phyloP scores from a whole-genome alignment of 2,329 filamentous ascomycete species.

The Nemania abortiva region DNA sequence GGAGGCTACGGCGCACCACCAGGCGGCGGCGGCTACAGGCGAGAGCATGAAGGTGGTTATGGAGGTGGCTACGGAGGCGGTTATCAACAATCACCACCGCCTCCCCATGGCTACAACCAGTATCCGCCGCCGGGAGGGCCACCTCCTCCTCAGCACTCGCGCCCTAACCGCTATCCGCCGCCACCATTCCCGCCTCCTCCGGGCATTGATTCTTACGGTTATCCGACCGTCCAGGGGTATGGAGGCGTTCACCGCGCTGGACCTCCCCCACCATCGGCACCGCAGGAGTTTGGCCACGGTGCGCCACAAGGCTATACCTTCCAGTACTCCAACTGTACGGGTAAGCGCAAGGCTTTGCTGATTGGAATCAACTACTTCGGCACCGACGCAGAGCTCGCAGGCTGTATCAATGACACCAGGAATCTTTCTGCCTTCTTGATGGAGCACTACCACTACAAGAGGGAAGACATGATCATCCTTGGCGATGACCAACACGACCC shows the following conservation, averaged over 20 bases:
- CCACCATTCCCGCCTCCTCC: conserved; percentile 56
- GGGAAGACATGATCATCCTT: conserved; percentile 83
- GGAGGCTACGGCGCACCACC: conserved; percentile 17
- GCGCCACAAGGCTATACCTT: conserved; percentile 77
- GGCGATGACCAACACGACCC: conserved; percentile 80
- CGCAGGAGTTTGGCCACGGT: conserved; percentile 74
- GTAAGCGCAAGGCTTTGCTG: conserved; percentile 77
- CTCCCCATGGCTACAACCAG: conserved; percentile 42
- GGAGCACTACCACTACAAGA: conserved; percentile 75
- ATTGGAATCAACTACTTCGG: conserved; percentile 87
- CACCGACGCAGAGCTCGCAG: conserved; percentile 76
- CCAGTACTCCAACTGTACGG: conserved; percentile 81
- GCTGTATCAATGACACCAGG: conserved; percentile 85
- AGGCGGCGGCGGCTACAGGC: conserved; percentile 14
- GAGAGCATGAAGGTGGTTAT: conserved; percentile 22
- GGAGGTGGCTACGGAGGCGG: conserved; percentile 31
- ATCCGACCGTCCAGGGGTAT: conserved; percentile 54
- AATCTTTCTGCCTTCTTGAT: conserved; percentile 80
- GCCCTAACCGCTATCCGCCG: conserved; percentile 43
- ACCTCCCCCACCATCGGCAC: conserved; percentile 61
- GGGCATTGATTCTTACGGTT: conserved; percentile 61
- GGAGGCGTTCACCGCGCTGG: conserved; percentile 50
- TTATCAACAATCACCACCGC: conserved; percentile 37
- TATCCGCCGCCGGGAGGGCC: conserved; percentile 48
- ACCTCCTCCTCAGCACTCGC: conserved; percentile 47